These are phyloP conservation scores for Podila minutissima DNA, from an alignment of 192 early-diverging fungal genomes.

Conservation along the genomic window DNA sequence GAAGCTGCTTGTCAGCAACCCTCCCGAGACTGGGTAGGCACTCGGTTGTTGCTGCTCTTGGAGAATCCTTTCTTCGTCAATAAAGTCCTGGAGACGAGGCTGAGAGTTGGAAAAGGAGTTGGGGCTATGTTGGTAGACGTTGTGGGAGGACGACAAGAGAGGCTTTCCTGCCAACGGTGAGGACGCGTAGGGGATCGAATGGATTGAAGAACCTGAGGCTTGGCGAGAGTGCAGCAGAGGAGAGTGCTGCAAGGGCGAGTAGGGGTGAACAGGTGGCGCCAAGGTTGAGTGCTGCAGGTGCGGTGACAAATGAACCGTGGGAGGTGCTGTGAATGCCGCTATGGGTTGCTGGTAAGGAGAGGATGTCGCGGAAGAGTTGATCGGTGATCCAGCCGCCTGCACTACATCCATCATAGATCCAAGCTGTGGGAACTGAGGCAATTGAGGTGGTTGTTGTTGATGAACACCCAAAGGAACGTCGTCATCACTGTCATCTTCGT, in stretches of 20 bases:
- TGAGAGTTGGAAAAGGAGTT: conserved; percentile 6
- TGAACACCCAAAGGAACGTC: conserved; percentile 34
- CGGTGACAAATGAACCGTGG: conserved; percentile 15
- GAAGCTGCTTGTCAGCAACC: conserved; percentile 32
- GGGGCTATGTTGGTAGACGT: not conserved
- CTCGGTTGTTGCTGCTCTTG: conserved; percentile 2
- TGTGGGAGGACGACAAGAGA: conserved; percentile 4
- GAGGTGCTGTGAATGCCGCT: not conserved
- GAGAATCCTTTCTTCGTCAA: conserved; percentile 27
- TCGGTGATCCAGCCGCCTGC: not conserved
- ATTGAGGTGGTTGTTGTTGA: conserved; percentile 18
- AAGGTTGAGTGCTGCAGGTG: not conserved
- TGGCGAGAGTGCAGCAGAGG: conserved; percentile 25
- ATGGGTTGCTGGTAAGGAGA: not conserved
- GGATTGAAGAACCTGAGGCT: conserved; percentile 8
- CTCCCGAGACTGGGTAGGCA: not conserved
- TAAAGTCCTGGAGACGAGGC: conserved; percentile 29
- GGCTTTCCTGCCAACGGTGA: not conserved
- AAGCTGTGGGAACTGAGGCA: conserved; percentile 6
- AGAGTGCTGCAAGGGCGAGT: conserved; percentile 11
- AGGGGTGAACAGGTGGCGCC: conserved; percentile 1
- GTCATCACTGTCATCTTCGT: conserved; percentile 25
- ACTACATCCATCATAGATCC: not conserved
- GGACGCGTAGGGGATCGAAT: conserved; percentile 7
- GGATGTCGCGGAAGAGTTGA: not conserved